Percentiles rank a stretch among this genome's conserved stretches.
These are phyloP conservation scores for Pseudophaeomoniella oleicola DNA, from an alignment of 2,329 filamentous ascomycete genomes.

Conservation along the genomic window DNA sequence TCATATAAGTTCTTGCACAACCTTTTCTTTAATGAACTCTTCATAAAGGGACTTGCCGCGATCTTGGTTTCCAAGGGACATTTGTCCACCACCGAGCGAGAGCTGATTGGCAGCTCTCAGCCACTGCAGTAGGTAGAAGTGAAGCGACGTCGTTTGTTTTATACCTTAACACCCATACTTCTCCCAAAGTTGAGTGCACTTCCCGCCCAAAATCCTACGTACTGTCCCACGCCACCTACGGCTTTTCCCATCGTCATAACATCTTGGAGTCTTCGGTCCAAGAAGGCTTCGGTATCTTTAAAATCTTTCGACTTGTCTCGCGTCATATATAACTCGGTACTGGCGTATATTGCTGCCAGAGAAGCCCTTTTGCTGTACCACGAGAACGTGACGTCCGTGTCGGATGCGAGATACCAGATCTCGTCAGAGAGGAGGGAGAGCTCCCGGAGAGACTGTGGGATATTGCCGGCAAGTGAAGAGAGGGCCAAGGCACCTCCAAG, in stretches of 20 bases:
- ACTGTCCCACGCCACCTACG: constrained; percentile 53
- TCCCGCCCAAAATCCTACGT: constrained; percentile 66
- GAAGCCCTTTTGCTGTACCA: constrained; percentile 71
- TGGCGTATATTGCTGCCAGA: constrained; percentile 55
- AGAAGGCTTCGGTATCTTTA: constrained; percentile 62
- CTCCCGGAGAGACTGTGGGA: constrained; percentile 63
- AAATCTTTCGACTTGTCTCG: constrained; percentile 65
- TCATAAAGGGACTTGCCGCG: too few relatives aligned
- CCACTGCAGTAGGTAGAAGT: too few relatives aligned
- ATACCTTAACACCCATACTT: constrained; percentile 78
- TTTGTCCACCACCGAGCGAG: too few relatives aligned
- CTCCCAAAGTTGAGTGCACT: constrained; percentile 68
- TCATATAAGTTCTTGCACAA: too few relatives aligned
- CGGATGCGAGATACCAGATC: constrained; percentile 76
- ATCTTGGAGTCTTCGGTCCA: constrained; percentile 62
- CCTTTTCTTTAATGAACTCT: too few relatives aligned
- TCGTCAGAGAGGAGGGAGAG: constrained; percentile 76
- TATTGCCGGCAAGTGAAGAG: constrained; percentile 72
- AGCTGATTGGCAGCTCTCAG: too few relatives aligned
- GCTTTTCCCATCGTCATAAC: constrained; percentile 46
- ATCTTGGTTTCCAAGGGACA: too few relatives aligned
- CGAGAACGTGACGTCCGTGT: constrained; percentile 62
- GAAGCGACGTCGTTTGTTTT: too few relatives aligned
- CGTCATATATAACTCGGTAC: constrained; percentile 85
- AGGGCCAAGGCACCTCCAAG: constrained; percentile 89